phyloP scores from a whole-genome alignment of 2,329 filamentous ascomycete genomes.

The Neonectria neomacrospora region DNA sequence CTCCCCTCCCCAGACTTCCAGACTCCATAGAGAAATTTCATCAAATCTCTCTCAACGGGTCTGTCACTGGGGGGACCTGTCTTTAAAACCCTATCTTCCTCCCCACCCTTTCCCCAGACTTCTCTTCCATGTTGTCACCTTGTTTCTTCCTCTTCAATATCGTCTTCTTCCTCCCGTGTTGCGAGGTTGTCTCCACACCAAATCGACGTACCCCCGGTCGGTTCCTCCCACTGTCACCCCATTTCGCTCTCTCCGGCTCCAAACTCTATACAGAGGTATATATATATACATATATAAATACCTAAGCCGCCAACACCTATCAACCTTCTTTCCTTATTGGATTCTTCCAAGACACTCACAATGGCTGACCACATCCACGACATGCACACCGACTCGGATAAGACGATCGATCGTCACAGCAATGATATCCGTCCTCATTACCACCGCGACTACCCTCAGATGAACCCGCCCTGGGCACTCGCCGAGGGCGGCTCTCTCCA shows the following conservation, averaged over 20 bases:
- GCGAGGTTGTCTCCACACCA: conserved; percentile 11
- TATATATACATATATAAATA: conserved; percentile 18
- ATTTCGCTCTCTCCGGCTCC: conserved; percentile 8
- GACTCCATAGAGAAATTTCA: conserved; percentile 27
- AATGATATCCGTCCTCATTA: conserved; percentile 33
- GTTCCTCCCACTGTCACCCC: conserved; percentile 20
- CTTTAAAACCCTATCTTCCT: conserved; percentile 41
- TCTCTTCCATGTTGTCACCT: conserved; percentile 19
- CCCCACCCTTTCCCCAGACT: conserved; percentile 35
- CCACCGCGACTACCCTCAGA: conserved; percentile 42
- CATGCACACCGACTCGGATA: conserved; percentile 39
- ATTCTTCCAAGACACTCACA: conserved; percentile 15
- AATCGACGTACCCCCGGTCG: conserved; percentile 20
- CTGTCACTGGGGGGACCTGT: conserved; percentile 14
- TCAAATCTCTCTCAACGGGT: conserved; percentile 26
- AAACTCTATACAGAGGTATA: too few relatives aligned
- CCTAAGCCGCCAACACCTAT: conserved; percentile 4
- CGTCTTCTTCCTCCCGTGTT: conserved; percentile 6
- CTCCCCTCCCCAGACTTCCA: conserved; percentile 17
- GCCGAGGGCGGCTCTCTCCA: conserved; percentile 80
- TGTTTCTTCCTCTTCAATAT: conserved; percentile 17
- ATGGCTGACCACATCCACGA: conserved; percentile 41
- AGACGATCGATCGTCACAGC: conserved; percentile 39
- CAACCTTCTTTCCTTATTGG: conserved; percentile 7
- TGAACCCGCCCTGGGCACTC: conserved; percentile 41